Evolutionary conservation across 2,329 filamentous ascomycete genomes (phyloP), one percentile per base, ranked within the genome.

Genomic region (Pseudogymnoascus sp.): DNA sequence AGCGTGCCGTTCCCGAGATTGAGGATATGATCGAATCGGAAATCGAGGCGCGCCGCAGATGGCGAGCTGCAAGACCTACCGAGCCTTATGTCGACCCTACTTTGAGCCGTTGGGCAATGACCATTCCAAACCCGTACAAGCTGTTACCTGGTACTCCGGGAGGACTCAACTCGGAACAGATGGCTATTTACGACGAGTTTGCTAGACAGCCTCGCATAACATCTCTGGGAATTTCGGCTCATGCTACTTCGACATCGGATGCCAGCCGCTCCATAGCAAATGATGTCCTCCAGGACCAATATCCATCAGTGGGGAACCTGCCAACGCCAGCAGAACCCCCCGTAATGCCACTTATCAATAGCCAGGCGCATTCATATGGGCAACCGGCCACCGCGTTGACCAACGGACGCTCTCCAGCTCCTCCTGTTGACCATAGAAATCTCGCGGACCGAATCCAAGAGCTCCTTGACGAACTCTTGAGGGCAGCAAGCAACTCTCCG

Each of bases 171-270:
- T 82, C 89, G 23, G 91, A 97, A 70, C 94, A 99, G 71, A 85
- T 97, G 78, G 90, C 90, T 10, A 95, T 99, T 26, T 99, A 99
- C 71, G 92, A 97, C 71, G 92, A 97, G 66, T 99, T 99, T 74
- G 91, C 91, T 8, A 83, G 92, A 62, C 91, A 96, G 72, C 88
- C 91, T 29, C 88, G 91, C 62, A 83, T 82, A 71, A 73, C 80
- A 71, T 74, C 86, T 77, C 72, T 80, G 71, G 71, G 85, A 74
- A 73, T 85, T 72, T 73, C 80, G 1, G 77, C 79, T 3, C 84
- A 87, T 67, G 78, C 78, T 14, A 76, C 83, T 10, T 83, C 85
- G 1, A 74, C 80, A 1, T 86, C 84, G 1, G 85, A 88, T 69
- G 78, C 83, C 4, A 85, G 83, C 1, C 78, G 84, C 63, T 82